A percentile compares a stretch with the other conserved stretches of the same genome.
phyloP scores from a whole-genome alignment of 148 eudicot genomes.

The Amaranthus cruentus region DNA sequence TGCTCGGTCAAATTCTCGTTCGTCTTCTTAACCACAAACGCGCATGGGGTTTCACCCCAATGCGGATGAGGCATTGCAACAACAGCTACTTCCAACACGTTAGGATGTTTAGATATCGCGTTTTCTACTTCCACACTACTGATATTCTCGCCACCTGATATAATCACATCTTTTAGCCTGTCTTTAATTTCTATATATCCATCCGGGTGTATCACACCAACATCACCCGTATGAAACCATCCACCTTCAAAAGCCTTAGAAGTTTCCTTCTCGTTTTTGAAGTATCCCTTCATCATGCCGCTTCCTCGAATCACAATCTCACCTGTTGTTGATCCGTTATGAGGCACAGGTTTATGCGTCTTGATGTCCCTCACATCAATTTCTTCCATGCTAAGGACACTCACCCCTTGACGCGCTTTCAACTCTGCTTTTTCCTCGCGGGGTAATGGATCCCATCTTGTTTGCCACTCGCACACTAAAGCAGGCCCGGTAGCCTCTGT shows the following conservation, averaged over 20 bases:
- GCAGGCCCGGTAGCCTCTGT: conserved; percentile 94
- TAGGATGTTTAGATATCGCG: conserved; percentile 40
- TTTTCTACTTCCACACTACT: conserved; percentile 77
- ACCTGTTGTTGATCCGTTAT: conserved; percentile 59
- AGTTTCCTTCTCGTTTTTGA: conserved; percentile 48
- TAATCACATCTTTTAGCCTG: conserved; percentile 72
- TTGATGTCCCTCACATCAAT: conserved; percentile 50
- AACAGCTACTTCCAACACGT: conserved; percentile 64
- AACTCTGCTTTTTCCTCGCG: conserved; percentile 29
- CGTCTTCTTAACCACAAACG: conserved; percentile 45
- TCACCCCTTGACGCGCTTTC: conserved; percentile 75
- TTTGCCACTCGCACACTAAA: conserved; percentile 78
- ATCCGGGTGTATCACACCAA: conserved; percentile 70
- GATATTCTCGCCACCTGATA: conserved; percentile 87
- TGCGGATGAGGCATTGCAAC: conserved; percentile 79
- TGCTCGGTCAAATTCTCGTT: conserved; percentile 31
- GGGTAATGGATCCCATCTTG: conserved; percentile 52
- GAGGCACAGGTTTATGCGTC: conserved; percentile 48
- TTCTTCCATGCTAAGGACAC: conserved; percentile 55
- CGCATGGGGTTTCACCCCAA: conserved; percentile 94
- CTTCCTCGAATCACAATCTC: conserved; percentile 77
- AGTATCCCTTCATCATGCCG: conserved; percentile 86
- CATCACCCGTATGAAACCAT: conserved; percentile 80
- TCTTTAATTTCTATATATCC: conserved; percentile 82
- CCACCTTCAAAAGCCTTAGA: conserved; percentile 49